Evolutionary conservation across 768 basidiomycete genomes (phyloP).

Genomic region (Suillus ampliporus): DNA sequence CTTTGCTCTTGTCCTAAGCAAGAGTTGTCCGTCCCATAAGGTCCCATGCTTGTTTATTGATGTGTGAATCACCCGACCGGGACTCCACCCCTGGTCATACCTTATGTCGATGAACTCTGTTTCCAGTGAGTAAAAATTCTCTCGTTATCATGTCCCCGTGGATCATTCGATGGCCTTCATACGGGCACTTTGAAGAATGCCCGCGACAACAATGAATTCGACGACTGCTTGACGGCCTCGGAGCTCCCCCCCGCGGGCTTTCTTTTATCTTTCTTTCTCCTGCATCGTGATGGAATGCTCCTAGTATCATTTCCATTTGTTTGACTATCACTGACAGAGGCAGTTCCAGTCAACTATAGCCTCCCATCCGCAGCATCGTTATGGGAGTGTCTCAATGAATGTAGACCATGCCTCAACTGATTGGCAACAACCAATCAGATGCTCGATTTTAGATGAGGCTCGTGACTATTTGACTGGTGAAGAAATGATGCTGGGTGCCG

Average conservation of each 20-base stretch:
- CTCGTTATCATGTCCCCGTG: not conserved
- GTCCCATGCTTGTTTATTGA: not conserved
- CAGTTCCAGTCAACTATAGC: not conserved
- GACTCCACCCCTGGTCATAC: not conserved
- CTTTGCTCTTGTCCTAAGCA: not conserved
- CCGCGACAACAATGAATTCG: not conserved
- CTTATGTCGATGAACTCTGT: not conserved
- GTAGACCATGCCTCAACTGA: not conserved
- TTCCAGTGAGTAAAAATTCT: not conserved
- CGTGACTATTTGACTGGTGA: not conserved
- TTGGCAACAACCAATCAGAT: not conserved
- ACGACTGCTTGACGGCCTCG: not conserved
- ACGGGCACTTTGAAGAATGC: not conserved
- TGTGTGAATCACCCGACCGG: not conserved
- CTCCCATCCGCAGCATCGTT: not conserved
- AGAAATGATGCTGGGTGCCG: not conserved
- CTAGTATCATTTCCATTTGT: not conserved
- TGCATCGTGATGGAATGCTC: no score
- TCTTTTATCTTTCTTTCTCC: not conserved
- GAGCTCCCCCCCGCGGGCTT: not conserved
- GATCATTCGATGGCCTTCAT: not conserved
- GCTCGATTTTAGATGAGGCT: not conserved
- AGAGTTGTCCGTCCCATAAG: not conserved
- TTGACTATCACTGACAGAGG: not conserved
- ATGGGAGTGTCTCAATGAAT: not conserved